Evolutionary conservation across 2,329 filamentous ascomycete species (phyloP).

Genomic region (Neocucurbitaria cava): DNA sequence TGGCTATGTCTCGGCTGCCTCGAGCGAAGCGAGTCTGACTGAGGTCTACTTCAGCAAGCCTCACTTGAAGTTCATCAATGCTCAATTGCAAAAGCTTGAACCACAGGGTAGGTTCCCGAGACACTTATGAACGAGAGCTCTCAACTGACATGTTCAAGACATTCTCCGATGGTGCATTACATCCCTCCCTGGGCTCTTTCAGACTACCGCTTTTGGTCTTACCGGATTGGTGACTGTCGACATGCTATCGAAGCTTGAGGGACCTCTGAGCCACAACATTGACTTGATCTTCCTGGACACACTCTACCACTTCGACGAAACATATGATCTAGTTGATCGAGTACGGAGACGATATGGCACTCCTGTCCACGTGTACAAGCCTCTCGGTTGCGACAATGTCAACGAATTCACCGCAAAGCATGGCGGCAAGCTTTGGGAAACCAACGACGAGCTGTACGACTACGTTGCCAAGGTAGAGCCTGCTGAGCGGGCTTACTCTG

Average conservation of each 20-base stretch:
- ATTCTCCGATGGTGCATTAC: constrained; percentile 91
- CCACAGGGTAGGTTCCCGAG: constrained; percentile 67
- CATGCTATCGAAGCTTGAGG: constrained; percentile 77
- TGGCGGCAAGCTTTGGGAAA: constrained; percentile 84
- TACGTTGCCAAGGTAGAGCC: constrained; percentile 98
- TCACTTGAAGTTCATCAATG: constrained; percentile 90
- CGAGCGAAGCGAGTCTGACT: constrained; percentile 69
- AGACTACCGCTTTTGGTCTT: constrained; percentile 60
- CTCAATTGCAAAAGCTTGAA: constrained; percentile 84
- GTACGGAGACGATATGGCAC: constrained; percentile 78
- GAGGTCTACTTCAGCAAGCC: constrained; percentile 84
- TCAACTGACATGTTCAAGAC: constrained; percentile 59
- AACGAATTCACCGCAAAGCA: constrained; percentile 83
- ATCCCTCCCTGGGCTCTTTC: constrained; percentile 83
- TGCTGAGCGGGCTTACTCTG: constrained; percentile 85
- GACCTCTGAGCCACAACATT: constrained; percentile 61
- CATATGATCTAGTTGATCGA: constrained; percentile 63
- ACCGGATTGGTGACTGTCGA: constrained; percentile 62
- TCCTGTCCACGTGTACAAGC: constrained; percentile 88
- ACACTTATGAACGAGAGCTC: neutral
- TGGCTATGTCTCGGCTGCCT: constrained; percentile 78
- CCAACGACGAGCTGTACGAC: constrained; percentile 89
- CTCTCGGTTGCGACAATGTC: constrained; percentile 73
- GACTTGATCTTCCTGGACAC: constrained; percentile 64
- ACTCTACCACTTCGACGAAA: constrained; percentile 60